phyloP scores from a whole-genome alignment of 108 stramenopile species.

The Seminavis robusta region DNA sequence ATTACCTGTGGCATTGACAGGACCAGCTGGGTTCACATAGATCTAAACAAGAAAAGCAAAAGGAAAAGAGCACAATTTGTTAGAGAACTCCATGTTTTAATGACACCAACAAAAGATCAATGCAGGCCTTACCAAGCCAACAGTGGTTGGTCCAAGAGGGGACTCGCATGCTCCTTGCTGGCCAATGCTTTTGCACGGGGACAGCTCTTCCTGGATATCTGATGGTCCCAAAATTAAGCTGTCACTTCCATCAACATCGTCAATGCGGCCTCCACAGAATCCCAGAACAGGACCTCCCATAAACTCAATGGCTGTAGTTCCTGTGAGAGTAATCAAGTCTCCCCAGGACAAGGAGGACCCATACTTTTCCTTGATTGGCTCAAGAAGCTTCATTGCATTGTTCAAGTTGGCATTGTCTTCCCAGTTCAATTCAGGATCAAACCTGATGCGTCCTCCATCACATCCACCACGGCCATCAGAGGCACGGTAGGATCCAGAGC shows the following conservation, averaged over 20 bases:
- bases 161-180: too few species aligned
- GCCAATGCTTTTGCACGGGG: too few species aligned
- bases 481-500: conserved; percentile 62
- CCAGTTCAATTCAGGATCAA: conserved; percentile 68
- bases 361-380: conserved; percentile 81
- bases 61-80: too few species aligned
- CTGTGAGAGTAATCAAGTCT: conserved; percentile 42
- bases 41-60: too few species aligned
- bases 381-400: conserved; percentile 63
- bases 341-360: conserved; percentile 44
- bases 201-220: too few species aligned
- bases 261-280: not conserved
- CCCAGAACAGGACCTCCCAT: conserved; percentile 55
- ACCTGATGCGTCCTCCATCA: conserved; percentile 64
- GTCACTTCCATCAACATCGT: not conserved
- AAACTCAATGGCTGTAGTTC: conserved; percentile 25
- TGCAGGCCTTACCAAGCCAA: too few species aligned
- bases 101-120: too few species aligned
- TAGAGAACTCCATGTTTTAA: too few species aligned
- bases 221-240: too few species aligned
- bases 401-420: conserved; percentile 88
- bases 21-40: too few species aligned
- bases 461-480: conserved; percentile 41
- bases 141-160: too few species aligned
- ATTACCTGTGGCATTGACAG: too few species aligned